Evolutionary conservation across 495 filamentous ascomycete species (phyloP).

Genomic region (Xylaria grammica): DNA sequence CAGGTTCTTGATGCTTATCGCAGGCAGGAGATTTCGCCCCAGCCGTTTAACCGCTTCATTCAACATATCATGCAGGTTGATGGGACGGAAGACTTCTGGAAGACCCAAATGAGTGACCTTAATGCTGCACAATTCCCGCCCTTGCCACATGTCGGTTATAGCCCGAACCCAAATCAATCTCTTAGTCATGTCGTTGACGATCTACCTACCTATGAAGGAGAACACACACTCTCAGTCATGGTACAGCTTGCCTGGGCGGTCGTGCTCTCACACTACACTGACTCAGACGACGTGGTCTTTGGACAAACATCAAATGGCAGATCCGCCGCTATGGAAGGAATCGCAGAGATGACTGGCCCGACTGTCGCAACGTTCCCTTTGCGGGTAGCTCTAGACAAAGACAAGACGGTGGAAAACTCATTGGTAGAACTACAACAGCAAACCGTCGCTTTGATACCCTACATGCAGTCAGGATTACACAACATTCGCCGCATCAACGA

Average conservation of each 20-base stretch:
- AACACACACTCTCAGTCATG: constrained; percentile 35
- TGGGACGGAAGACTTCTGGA: constrained; percentile 38
- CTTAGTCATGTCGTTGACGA: constrained; percentile 18
- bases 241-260: constrained; percentile 46
- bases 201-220: constrained; percentile 13
- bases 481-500: constrained; percentile 32
- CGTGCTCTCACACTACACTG: constrained; percentile 32
- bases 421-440: constrained; percentile 41
- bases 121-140: not conserved
- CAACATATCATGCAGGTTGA: constrained; percentile 30
- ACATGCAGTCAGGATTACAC: constrained; percentile 48
- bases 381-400: constrained; percentile 35
- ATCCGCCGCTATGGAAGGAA: constrained; percentile 47
- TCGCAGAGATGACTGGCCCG: constrained; percentile 58
- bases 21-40: constrained; percentile 1
- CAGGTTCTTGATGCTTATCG: constrained; percentile 45
- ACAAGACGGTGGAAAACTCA: constrained; percentile 22
- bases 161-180: constrained; percentile 10
- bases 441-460: constrained; percentile 43
- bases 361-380: constrained; percentile 65
- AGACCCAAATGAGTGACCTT: constrained; percentile 19
- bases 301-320: constrained; percentile 51
- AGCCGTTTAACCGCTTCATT: constrained; percentile 42
- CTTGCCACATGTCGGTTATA: not conserved
- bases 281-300: constrained; percentile 43